Percentiles rank a stretch among this genome's conserved stretches.
Evolutionary conservation across 2,329 filamentous ascomycete genomes (phyloP).

Genomic region (Trichoderma pleuroti): DNA sequence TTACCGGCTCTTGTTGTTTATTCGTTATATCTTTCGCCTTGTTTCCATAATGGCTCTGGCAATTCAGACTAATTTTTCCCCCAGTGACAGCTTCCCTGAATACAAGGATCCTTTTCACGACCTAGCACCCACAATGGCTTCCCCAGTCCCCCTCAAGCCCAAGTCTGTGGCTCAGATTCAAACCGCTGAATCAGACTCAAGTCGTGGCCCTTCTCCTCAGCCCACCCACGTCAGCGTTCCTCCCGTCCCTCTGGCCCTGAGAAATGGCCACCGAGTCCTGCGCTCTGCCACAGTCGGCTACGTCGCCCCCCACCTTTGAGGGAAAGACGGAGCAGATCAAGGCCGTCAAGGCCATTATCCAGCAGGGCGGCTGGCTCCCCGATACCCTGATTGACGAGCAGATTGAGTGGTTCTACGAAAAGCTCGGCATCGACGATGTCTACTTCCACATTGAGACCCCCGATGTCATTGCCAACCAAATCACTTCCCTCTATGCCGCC

Average conservation of each 20-base stretch:
- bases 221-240: conserved; percentile 80
- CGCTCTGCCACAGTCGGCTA: conserved; percentile 92
- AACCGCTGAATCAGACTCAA: conserved; percentile 39
- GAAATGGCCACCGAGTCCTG: conserved; percentile 68
- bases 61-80: conserved; percentile 36
- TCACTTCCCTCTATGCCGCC: conserved; percentile 93
- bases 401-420: conserved; percentile 95
- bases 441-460: conserved; percentile 91
- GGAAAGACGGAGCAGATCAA: conserved; percentile 92
- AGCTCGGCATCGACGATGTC: conserved; percentile 96
- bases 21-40: neutral
- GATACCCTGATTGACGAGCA: conserved; percentile 77
- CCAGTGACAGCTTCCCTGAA: conserved; percentile 43
- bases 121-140: conserved; percentile 29
- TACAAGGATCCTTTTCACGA: conserved; percentile 41
- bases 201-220: conserved; percentile 76
- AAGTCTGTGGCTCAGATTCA: conserved; percentile 43
- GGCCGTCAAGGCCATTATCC: conserved; percentile 78
- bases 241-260: conserved; percentile 44
- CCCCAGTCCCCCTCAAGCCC: conserved; percentile 32
- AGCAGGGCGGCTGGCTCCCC: conserved; percentile 81
- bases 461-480: conserved; percentile 85
- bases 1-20: neutral
- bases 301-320: conserved; percentile 84
- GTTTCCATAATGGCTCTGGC: conserved; percentile 3